Conservation (phyloP, 2,329 filamentous ascomycete genomes). For the Blumeriella jaapii region DNA sequence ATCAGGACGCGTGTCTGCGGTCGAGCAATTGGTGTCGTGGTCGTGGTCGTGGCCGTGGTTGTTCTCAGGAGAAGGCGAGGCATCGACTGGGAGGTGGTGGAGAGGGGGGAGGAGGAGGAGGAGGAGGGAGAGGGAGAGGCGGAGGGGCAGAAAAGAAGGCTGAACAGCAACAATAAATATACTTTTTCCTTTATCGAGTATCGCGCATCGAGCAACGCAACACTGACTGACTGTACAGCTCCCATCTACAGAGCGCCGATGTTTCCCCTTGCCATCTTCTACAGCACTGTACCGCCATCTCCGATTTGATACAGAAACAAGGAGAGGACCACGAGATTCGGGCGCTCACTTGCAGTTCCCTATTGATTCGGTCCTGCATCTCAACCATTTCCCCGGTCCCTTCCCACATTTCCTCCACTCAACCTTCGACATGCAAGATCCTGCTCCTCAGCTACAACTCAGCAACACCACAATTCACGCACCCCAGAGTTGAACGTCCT, state of each 20-base stretch:
- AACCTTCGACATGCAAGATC: not conserved
- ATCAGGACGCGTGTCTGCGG: no score
- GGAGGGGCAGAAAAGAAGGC: slow-evolving; percentile 3
- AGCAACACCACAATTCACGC: not conserved
- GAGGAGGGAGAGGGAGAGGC: no score
- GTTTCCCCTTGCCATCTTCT: not conserved
- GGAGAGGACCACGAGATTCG: no score
- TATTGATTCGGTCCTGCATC: not conserved
- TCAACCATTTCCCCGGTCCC: not conserved
- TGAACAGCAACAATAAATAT: no score
- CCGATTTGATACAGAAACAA: not conserved
- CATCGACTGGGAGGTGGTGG: not conserved
- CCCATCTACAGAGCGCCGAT: no score
- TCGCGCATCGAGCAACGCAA: no score
- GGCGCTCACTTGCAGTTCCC: no score
- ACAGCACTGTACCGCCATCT: no score
- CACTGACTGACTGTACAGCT: no score
- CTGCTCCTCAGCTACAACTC: not conserved
- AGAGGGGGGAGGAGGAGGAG: not conserved
- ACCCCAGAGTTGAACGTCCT: not conserved
- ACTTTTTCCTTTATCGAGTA: slow-evolving; percentile 2
- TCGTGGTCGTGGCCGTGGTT: no score
- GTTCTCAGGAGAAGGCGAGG: not conserved
- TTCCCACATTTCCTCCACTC: not conserved
- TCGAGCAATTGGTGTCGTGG: no score